Evolutionary conservation across 179 eudicot species (phyloP).

Genomic region (Beta macrorhiza): DNA sequence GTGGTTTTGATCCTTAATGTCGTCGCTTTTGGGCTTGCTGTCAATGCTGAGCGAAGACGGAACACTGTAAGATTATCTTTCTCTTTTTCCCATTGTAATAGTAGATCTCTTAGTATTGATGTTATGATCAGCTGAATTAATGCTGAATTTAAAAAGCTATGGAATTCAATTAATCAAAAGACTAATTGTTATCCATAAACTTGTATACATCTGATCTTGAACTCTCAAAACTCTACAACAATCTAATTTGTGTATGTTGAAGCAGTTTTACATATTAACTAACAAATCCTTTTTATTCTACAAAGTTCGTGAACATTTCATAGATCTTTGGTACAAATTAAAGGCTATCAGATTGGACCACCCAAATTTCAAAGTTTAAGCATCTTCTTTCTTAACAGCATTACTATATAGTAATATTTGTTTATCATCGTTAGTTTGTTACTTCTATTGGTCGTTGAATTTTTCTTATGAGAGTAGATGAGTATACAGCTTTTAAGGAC

Average conservation of each 20-base stretch:
- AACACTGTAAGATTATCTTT: constrained; percentile 30
- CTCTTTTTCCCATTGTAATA: not conserved
- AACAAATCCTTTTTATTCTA: not conserved
- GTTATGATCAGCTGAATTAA: not conserved
- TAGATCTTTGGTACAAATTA: not conserved
- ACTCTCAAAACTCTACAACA: not conserved
- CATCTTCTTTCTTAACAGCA: not conserved
- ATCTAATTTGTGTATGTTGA: not conserved
- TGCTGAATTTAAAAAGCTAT: not conserved
- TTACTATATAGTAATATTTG: too few species aligned
- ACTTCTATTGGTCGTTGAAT: not conserved
- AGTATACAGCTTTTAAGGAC: too few species aligned
- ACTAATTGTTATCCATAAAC: not conserved
- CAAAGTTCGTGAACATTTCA: not conserved
- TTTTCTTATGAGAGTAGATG: too few species aligned
- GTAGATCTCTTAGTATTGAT: not conserved
- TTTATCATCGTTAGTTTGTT: too few species aligned
- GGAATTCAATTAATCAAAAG: not conserved
- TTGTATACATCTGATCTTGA: not conserved
- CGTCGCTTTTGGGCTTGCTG: constrained; percentile 44
- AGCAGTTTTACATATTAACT: not conserved
- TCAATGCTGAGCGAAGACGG: constrained; percentile 43
- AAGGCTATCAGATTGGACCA: not conserved
- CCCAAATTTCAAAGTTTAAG: not conserved
- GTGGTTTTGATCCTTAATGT: constrained; percentile 34